A percentile compares a stretch with the other conserved stretches of the same genome.
phyloP scores from a whole-genome alignment of 208 protist species.

The Trypanosoma grayi region DNA sequence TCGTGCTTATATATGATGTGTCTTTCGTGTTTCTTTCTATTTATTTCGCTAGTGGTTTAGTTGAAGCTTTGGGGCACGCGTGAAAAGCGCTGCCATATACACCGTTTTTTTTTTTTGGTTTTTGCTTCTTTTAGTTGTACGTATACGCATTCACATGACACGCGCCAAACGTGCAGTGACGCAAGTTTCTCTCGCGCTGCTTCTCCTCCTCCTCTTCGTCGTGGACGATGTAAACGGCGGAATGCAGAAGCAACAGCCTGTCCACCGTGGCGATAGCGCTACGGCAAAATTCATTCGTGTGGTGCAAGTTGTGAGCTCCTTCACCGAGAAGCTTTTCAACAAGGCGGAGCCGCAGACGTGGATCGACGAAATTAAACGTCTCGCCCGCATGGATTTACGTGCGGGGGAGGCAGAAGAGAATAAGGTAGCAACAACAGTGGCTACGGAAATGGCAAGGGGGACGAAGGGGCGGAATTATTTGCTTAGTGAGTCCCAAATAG shows the following conservation, averaged over 20 bases:
- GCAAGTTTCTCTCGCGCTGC: too few relatives aligned
- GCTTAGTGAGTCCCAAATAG: too few relatives aligned
- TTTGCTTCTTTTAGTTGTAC: neutral
- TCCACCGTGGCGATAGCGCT: too few relatives aligned
- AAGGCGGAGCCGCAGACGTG: neutral
- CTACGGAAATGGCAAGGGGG: too few relatives aligned
- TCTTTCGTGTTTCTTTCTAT: constrained; percentile 4
- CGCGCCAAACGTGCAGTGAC: too few relatives aligned
- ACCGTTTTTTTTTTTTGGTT: constrained; percentile 3
- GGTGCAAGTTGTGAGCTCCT: constrained; percentile 1
- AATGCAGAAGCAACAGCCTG: too few relatives aligned
- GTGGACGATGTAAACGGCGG: too few relatives aligned
- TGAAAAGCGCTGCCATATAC: constrained; percentile 5
- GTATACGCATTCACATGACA: too few relatives aligned
- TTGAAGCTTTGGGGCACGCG: neutral
- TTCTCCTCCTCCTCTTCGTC: too few relatives aligned
- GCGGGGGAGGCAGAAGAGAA: neutral
- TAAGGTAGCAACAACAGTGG: neutral
- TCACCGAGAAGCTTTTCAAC: neutral
- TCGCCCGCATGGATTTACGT: neutral
- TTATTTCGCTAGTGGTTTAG: neutral
- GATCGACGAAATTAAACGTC: neutral
- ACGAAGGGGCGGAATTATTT: too few relatives aligned
- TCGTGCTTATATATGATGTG: neutral
- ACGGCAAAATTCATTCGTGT: neutral